phyloP scores from a whole-genome alignment of 1,284 basidiomycete species.

The Pseudozyma sp. region DNA sequence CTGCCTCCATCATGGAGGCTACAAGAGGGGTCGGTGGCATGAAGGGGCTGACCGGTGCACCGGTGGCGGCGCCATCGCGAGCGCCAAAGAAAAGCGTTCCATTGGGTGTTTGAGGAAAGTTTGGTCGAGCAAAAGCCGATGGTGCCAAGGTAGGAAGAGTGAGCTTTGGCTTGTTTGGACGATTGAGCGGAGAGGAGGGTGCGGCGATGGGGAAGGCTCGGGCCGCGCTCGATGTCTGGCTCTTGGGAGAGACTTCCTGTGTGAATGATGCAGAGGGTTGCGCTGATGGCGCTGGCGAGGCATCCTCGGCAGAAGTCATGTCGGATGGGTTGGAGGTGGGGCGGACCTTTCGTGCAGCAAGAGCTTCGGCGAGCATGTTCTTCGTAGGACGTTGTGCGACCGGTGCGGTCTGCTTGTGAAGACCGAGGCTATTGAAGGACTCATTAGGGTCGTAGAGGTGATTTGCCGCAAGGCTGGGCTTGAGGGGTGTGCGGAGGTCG shows the following conservation, averaged over 20 bases:
- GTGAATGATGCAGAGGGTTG: constrained; percentile 1
- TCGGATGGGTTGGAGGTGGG: constrained; percentile 12
- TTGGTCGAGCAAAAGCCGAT: constrained; percentile 43
- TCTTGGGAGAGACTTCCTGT: constrained; percentile 30
- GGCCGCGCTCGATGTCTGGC: neutral
- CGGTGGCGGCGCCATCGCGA: constrained; percentile 60
- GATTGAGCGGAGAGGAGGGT: constrained; percentile 33
- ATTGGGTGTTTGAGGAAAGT: constrained; percentile 59
- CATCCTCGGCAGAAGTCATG: constrained; percentile 1
- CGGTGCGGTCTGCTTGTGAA: constrained; percentile 26
- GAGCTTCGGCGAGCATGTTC: constrained; percentile 37
- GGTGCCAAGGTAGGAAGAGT: constrained; percentile 28
- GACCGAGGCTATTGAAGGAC: constrained; percentile 32
- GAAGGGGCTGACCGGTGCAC: constrained; percentile 60
- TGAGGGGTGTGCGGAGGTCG: constrained; percentile 56
- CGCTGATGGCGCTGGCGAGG: constrained; percentile 5
- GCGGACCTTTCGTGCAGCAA: constrained; percentile 32
- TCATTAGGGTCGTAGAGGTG: constrained; percentile 36
- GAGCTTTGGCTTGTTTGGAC: constrained; percentile 40
- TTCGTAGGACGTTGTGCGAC: constrained; percentile 22
- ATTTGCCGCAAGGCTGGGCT: constrained; percentile 38
- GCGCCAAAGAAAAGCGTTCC: constrained; percentile 56
- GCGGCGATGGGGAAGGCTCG: constrained; percentile 10
- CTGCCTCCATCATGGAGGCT: constrained; percentile 47
- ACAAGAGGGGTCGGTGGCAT: constrained; percentile 60